Evolutionary conservation across 2,329 filamentous ascomycete species (phyloP).

Genomic region (Botrytis sinoallii): DNA sequence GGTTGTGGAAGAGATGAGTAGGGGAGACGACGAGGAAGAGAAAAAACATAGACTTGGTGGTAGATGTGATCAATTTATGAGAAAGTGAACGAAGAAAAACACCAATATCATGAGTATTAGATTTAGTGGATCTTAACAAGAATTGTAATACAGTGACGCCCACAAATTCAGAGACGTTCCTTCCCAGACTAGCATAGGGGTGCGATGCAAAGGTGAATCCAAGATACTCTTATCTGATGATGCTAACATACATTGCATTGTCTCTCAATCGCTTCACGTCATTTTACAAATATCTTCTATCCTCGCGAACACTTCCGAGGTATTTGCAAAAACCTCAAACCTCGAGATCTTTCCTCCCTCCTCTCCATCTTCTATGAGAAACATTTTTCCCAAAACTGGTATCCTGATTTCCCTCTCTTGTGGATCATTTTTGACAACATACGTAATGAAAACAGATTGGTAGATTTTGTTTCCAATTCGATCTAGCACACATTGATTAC

Average conservation of each 20-base stretch:
- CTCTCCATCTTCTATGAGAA: conserved; percentile 15
- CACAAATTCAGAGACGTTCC: no score
- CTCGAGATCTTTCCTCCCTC: neutral
- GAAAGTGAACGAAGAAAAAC: no score
- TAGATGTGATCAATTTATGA: no score
- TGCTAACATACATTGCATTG: neutral
- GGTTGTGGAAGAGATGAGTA: no score
- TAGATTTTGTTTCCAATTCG: conserved; percentile 20
- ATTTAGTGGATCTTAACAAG: no score
- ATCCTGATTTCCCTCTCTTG: conserved; percentile 22
- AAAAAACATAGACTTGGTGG: no score
- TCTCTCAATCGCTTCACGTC: neutral
- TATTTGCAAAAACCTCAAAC: conserved; percentile 6
- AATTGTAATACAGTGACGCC: no score
- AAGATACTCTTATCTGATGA: no score
- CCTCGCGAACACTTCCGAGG: neutral
- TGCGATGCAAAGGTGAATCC: no score
- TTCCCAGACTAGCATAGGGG: no score
- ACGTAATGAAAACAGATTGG: conserved; percentile 22
- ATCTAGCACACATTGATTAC: neutral
- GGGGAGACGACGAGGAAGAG: no score
- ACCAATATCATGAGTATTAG: no score
- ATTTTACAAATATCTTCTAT: neutral
- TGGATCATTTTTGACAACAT: conserved; percentile 24
- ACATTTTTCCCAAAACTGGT: conserved; percentile 20